A percentile compares a stretch with the other conserved stretches of the same genome.
Conservation (phyloP, 2,329 filamentous ascomycete genomes). For the Chaetoscypha palmicola region DNA sequence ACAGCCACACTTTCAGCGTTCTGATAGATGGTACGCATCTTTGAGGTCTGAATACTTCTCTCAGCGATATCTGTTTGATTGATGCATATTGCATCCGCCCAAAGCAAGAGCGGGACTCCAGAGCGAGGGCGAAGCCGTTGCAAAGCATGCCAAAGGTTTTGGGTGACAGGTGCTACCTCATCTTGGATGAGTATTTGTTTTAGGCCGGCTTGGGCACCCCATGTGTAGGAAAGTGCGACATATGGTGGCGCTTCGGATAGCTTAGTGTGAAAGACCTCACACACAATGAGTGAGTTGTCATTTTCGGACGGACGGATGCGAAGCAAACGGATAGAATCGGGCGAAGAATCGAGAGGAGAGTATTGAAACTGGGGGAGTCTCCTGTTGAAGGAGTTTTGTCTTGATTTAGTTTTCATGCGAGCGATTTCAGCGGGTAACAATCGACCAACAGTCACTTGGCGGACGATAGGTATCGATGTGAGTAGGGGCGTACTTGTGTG, state of each 20-base stretch:
- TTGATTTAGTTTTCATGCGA: neutral
- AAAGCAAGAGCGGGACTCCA: slow-evolving; percentile 3
- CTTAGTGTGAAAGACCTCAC: slow-evolving; percentile 17
- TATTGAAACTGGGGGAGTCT: slow-evolving; percentile 11
- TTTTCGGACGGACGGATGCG: slow-evolving; percentile 9
- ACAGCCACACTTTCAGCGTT: slow-evolving; percentile 5
- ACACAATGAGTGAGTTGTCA: slow-evolving; percentile 6
- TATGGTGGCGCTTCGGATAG: slow-evolving; percentile 13
- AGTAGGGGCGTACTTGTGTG: too few relatives aligned
- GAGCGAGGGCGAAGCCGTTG: slow-evolving; percentile 14
- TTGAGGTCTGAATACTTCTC: slow-evolving; percentile 6
- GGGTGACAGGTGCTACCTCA: neutral
- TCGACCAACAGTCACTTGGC: neutral
- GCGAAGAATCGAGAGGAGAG: slow-evolving; percentile 7
- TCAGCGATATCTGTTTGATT: slow-evolving; percentile 37
- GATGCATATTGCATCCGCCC: slow-evolving; percentile 13
- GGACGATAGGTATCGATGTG: too few relatives aligned
- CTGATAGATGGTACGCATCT: slow-evolving; percentile 14
- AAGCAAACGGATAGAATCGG: slow-evolving; percentile 14
- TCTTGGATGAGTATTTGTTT: neutral
- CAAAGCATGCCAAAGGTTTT: slow-evolving; percentile 11
- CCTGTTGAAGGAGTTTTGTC: neutral
- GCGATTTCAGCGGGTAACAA: neutral
- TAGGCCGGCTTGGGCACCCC: neutral
- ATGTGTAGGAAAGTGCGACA: slow-evolving; percentile 9